Evolutionary conservation across 2,329 filamentous ascomycete genomes (phyloP).

Genomic region (Colletotrichum brevisporum): DNA sequence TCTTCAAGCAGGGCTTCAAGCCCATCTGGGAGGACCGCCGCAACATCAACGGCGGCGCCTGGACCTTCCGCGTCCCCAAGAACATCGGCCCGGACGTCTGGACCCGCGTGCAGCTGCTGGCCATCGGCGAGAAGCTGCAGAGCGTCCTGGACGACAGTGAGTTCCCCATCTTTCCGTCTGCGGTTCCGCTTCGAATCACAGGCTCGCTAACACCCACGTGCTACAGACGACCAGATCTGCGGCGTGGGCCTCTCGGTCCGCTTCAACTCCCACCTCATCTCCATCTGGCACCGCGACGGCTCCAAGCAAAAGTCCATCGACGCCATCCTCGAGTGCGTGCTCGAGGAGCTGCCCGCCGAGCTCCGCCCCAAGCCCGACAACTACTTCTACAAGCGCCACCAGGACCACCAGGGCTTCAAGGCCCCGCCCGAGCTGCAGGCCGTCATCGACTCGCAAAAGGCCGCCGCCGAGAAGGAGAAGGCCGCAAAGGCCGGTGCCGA

Average conservation of each 20-base stretch:
- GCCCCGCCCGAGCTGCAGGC: constrained; percentile 71
- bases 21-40: constrained; percentile 89
- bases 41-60: constrained; percentile 88
- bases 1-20: constrained; percentile 83
- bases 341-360: constrained; percentile 80
- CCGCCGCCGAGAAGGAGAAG: constrained; percentile 56
- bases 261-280: constrained; percentile 90
- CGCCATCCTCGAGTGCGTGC: constrained; percentile 78
- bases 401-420: constrained; percentile 87
- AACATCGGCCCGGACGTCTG: constrained; percentile 79
- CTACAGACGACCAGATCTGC: constrained; percentile 84
- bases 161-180: constrained; percentile 42
- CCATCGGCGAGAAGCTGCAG: constrained; percentile 86
- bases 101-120: constrained; percentile 85
- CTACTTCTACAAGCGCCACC: constrained; percentile 91
- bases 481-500: constrained; percentile 44
- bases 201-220: constrained; percentile 14
- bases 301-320: constrained; percentile 85
- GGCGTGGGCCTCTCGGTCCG: constrained; percentile 89
- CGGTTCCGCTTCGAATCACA: not conserved
- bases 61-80: constrained; percentile 93
- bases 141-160: constrained; percentile 78
- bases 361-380: constrained; percentile 78
- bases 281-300: constrained; percentile 93
- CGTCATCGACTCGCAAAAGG: constrained; percentile 69